Evolutionary conservation across 1,139 yeast genomes (phyloP), one percentile per base, ranked within the genome.

Genomic region (Nakaseomyces nivariensis): DNA sequence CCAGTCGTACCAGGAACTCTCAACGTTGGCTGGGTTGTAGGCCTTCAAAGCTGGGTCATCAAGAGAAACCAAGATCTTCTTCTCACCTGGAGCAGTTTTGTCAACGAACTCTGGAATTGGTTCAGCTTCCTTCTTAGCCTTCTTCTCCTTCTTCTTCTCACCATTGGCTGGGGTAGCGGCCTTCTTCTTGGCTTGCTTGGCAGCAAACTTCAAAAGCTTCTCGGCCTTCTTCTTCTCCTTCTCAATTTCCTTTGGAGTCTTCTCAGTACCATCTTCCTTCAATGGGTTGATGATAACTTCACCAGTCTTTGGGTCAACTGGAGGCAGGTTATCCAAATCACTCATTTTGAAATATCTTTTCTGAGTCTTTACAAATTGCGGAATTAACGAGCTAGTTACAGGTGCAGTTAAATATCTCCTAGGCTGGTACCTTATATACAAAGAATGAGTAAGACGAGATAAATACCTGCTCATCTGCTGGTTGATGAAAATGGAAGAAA

Each of bases 1-100:
- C 98, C 98, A 92, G 32, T 79, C 81, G 71, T 92, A 90, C 99
- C 99, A 92, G 17, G 97, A 88, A 52, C 95, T 83, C 72, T 92
- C 99, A 48, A 94, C 97, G 59, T 83, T 84, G 60, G 80, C 78
- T 40, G 99, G 98, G 64, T 80, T 85, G 71, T 92, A 92, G 11
- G 97, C 94, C 71, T 92, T 90, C 66, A 92, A 79, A 26, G 97
- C 82, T 26, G 96, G 92, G 66, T 90, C 96, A 45, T 92, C 97
- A 52, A 92, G 77, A 41, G 90, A 79, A 26, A 80, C 85, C 58
- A 92, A 77, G 32, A 83, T 71, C 72, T 92, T 92, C 79, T 92
- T 94, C 60, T 90, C 95, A 54, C 98, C 98, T 5, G 86, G 81
- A 50, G 74, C 77, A 49, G 98, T 92, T 54, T 74, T 72, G 67